A percentile compares a stretch with the other conserved stretches of the same genome.
phyloP scores from a whole-genome alignment of 2,329 filamentous ascomycete species.

The Fusarium transvaalense region DNA sequence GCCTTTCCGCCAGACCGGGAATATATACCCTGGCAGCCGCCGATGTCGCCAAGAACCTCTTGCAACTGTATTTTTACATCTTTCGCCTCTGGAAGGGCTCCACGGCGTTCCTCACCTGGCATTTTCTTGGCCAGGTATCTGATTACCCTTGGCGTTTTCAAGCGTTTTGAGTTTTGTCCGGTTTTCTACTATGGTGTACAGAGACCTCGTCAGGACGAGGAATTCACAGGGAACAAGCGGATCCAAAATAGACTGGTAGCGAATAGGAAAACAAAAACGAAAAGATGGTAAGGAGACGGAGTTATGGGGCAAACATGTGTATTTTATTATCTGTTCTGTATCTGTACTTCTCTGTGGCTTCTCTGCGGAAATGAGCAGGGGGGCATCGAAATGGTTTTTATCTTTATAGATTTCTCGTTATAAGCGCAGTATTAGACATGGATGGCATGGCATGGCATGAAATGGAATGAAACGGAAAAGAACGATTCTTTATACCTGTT shows the following conservation, averaged over 20 bases:
- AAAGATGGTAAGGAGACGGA: conserved; percentile 28
- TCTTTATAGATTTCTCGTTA: conserved; percentile 33
- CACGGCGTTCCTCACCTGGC: conserved; percentile 32
- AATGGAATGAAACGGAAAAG: conserved; percentile 9
- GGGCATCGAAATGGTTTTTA: neutral
- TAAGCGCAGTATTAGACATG: conserved; percentile 36
- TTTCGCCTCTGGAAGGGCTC: conserved; percentile 18
- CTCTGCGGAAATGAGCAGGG: conserved; percentile 7
- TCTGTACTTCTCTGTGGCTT: conserved; percentile 10
- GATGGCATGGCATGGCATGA: neutral
- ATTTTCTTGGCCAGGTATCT: conserved; percentile 21
- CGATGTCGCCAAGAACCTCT: conserved; percentile 16
- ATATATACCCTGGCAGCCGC: conserved; percentile 26
- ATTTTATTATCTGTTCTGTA: conserved; percentile 27
- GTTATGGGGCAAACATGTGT: conserved; percentile 25
- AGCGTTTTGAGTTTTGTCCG: conserved; percentile 31
- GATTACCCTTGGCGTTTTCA: conserved; percentile 26
- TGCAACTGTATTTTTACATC: conserved; percentile 38
- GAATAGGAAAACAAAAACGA: conserved; percentile 22
- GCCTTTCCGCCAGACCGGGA: conserved; percentile 17
- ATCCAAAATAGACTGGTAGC: conserved; percentile 39
- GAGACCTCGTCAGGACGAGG: conserved; percentile 32
- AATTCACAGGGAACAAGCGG: conserved; percentile 14
- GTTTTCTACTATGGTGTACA: conserved; percentile 16
- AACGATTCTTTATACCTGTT: conserved; percentile 3